Evolutionary conservation across 805 yeast genomes (phyloP), one percentile per base, ranked within the genome.

Genomic region (Candida xyloterini): DNA sequence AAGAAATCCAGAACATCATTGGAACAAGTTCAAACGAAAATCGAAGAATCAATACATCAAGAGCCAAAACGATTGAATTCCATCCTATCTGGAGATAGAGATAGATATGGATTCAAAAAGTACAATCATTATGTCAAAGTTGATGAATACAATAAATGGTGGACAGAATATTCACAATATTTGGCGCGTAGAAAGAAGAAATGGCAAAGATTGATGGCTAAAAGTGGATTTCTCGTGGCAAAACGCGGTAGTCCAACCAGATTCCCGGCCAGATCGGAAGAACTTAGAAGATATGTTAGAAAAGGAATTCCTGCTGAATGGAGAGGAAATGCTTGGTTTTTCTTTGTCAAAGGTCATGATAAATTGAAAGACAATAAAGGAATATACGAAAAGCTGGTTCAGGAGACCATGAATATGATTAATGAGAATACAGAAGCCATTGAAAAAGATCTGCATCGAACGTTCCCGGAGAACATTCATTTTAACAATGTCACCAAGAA

Each of bases 241-340:
- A 63, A 69, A 32, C 78, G 71, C 24, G 63, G 60, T 6, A 44
- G 57, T 8, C 93, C 95, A 1, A 64, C 69, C 0, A 61, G 87
- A 47, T 87, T 83, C 50, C 95, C 96, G 0, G 78, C 91, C 1
- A 75, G 74, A 44, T 82, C 89, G 3, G 90, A 82, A 43, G 87
- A 84, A 50, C 68, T 88, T 47, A 83, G 84, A 55, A 74, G 95
- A 43, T 81, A 86, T 53, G 78, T 93, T 10, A 74, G 97, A 40
- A 85, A 85, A 58, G 99, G 99, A 10, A 81, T 91, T 9, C 98
- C 99, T 0, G 90, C 96, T 0, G 96, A 88, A 57, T 91, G 96
- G 97, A 70, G 99, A 50, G 99, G 99, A 1, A 76, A 78, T 49
- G 96, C 97, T 0, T 91, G 99, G 99, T 91, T 93, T 72, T 82